Evolutionary conservation across 306 rosid genomes (phyloP), one percentile per base, ranked within the genome.

Genomic region (Prinsepia uniflora): DNA sequence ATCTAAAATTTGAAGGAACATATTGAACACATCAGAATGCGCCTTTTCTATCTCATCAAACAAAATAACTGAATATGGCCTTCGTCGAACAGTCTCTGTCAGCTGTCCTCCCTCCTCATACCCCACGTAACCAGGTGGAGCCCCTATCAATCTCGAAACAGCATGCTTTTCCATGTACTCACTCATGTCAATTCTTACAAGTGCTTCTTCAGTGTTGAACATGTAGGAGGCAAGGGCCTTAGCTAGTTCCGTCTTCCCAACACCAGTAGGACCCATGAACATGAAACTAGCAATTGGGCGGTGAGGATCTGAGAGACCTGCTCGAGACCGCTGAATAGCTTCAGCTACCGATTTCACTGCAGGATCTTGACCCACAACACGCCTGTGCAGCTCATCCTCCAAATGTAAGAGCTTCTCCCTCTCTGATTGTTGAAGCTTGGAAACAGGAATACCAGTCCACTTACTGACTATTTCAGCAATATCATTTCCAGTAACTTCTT

Each of bases 261-360:
- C 99, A 70, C 97, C 99, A 2, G 97, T 94, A 20, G 99, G 99
- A 56, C 99, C 99, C 99, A 91, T 94, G 75, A 94, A 94, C 99
- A 94, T 94, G 87, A 94, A 94, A 83, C 99, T 94, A 12, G 99
- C 96, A 41, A 94, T 94, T 0, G 99, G 99, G 5, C 97, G 94
- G 68, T 89, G 94, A 47, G 99, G 97, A 80, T 94, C 97, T 11
- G 97, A 89, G 67, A 94, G 97, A 69, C 99, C 99, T 4, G 99
- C 99, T 78, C 99, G 86, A 40, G 99, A 94, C 43, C 97, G 87
- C 68, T 91, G 97, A 78, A 94, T 91, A 34, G 99, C 97, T 77
- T 89, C 96, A 2, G 99, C 96, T 36, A 94, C 96, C 0, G 99
- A 87, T 83, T 64, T 88, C 63, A 94, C 97, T 18, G 99, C 97